A percentile compares a stretch with the other conserved stretches of the same genome.
Conservation (phyloP, 1,284 basidiomycete genomes). For the Chiua sp. region DNA sequence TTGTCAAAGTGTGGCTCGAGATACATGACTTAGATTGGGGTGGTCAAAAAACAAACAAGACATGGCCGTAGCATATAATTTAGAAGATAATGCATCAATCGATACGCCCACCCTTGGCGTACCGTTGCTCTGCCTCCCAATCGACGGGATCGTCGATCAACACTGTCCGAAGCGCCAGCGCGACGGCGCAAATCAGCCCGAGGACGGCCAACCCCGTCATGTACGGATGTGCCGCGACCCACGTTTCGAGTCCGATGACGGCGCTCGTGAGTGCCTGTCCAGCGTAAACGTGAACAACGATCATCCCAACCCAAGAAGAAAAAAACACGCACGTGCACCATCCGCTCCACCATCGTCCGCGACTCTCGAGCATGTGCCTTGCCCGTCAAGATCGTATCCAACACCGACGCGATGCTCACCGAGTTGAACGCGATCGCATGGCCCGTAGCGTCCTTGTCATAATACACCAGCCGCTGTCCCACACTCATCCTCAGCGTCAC, state of each 20-base stretch:
- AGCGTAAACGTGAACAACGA: not conserved
- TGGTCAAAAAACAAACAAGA: not conserved
- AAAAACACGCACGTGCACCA: conserved; percentile 59
- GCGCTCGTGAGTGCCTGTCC: conserved; percentile 22
- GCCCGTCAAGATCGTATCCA: conserved; percentile 70
- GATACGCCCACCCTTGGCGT: conserved; percentile 23
- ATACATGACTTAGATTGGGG: not conserved
- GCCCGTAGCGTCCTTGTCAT: conserved; percentile 58
- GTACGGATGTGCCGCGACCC: conserved; percentile 30
- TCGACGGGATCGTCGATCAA: conserved; percentile 21
- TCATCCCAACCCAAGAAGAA: not conserved
- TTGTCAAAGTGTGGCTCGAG: not conserved
- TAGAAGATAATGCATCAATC: conserved; percentile 18
- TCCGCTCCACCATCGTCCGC: conserved; percentile 70
- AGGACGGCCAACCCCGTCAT: conserved; percentile 12
- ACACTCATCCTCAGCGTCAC: not conserved
- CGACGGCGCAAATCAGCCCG: conserved; percentile 14
- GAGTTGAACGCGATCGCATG: conserved; percentile 59
- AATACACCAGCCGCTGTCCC: conserved; percentile 64
- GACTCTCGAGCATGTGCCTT: conserved; percentile 66
- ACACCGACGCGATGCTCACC: conserved; percentile 66
- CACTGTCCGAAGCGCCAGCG: conserved; percentile 15
- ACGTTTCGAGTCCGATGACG: conserved; percentile 14
- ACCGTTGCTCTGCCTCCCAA: conserved; percentile 21
- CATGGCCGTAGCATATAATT: not conserved